Conservation (phyloP, 2,329 filamentous ascomycete genomes). For the Trichoderma afroharzianum region DNA sequence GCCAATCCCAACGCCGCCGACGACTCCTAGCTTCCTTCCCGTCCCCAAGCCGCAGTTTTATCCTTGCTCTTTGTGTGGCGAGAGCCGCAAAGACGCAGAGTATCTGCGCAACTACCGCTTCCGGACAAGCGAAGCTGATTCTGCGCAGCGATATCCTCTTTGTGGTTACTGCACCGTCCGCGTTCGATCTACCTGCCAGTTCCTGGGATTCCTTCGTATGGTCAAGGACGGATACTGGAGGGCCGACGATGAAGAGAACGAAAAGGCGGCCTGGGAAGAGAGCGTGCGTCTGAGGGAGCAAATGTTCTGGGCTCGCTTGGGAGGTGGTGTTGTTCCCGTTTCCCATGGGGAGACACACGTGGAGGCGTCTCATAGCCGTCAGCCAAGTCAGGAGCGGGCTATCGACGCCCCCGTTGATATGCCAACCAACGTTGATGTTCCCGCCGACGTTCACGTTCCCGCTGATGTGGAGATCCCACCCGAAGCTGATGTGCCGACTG, state of each 20-base stretch:
- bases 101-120: slow-evolving; percentile 84
- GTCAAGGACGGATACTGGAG: slow-evolving; percentile 91
- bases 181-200: slow-evolving; percentile 85
- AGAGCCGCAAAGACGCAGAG: slow-evolving; percentile 65
- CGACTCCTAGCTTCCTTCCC: slow-evolving; percentile 38
- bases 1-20: slow-evolving; percentile 64
- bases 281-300: slow-evolving; percentile 83
- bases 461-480: background rate
- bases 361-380: slow-evolving; percentile 33
- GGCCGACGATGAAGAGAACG: slow-evolving; percentile 75
- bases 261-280: slow-evolving; percentile 91
- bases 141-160: slow-evolving; percentile 82
- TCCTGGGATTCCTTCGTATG: slow-evolving; percentile 85
- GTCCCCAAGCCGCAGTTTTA: slow-evolving; percentile 54
- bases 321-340: slow-evolving; percentile 81
- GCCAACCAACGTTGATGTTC: background rate
- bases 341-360: slow-evolving; percentile 28
- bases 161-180: slow-evolving; percentile 84
- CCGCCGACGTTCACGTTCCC: background rate
- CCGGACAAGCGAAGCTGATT: slow-evolving; percentile 80
- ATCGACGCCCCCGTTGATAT: background rate
- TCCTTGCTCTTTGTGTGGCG: slow-evolving; percentile 85
- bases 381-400: slow-evolving; percentile 33
- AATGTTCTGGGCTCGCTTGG: slow-evolving; percentile 95
- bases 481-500: background rate